Evolutionary conservation across 2,329 filamentous ascomycete genomes (phyloP).

Genomic region (Ophiosphaerella narmari): DNA sequence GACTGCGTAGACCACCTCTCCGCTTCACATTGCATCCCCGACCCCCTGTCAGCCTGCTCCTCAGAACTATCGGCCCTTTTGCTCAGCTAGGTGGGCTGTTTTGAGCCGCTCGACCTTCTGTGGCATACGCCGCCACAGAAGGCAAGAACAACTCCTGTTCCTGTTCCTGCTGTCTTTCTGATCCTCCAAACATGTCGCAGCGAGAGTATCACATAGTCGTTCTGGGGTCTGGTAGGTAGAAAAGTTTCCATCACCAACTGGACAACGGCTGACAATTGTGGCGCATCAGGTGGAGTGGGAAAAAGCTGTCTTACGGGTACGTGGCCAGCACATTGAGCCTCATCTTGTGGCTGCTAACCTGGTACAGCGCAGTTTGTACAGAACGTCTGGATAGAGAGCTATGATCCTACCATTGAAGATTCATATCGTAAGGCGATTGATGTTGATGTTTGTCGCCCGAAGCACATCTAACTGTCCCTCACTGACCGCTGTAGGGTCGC

Average conservation of each 20-base stretch:
- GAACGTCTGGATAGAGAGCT: slow-evolving; percentile 87
- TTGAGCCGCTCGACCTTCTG: slow-evolving; percentile 37
- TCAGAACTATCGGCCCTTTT: slow-evolving; percentile 24
- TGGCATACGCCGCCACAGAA: slow-evolving; percentile 34
- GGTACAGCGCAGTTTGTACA: slow-evolving; percentile 80
- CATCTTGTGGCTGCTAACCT: slow-evolving; percentile 17
- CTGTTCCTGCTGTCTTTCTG: slow-evolving; percentile 1
- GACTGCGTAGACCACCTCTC: slow-evolving; percentile 4
- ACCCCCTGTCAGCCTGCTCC: slow-evolving; percentile 17
- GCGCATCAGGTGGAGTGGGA: slow-evolving; percentile 75
- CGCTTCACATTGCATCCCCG: slow-evolving; percentile 19
- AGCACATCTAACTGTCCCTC: neutral
- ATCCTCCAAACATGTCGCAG: slow-evolving; percentile 43
- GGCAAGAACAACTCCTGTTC: slow-evolving; percentile 14
- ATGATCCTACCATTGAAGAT: slow-evolving; percentile 67
- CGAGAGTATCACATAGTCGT: slow-evolving; percentile 52
- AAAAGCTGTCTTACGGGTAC: slow-evolving; percentile 91
- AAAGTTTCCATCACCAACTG: slow-evolving; percentile 16
- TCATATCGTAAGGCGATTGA: slow-evolving; percentile 66
- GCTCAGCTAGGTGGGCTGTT: slow-evolving; percentile 30
- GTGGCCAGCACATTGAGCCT: slow-evolving; percentile 20
- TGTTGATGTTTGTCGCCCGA: slow-evolving; percentile 72
- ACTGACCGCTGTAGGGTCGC: slow-evolving; percentile 64
- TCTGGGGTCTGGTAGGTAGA: slow-evolving; percentile 46
- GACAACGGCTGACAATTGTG: slow-evolving; percentile 29